phyloP scores from a whole-genome alignment of 2,329 filamentous ascomycete species.

The Verticillium nubilum region DNA sequence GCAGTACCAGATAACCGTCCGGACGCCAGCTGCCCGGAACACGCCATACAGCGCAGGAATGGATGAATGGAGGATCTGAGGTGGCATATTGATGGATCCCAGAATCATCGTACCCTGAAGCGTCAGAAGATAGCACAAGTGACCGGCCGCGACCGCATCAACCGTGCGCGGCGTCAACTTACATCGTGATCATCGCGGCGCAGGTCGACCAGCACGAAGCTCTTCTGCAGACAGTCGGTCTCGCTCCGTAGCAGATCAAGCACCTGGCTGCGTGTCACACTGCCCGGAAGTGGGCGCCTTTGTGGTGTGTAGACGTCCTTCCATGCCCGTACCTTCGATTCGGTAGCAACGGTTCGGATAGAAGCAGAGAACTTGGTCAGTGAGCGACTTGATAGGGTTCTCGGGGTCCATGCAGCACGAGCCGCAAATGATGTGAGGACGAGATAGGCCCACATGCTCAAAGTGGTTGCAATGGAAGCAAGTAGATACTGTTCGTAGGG shows the following conservation, averaged over 20 bases:
- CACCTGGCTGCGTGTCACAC: conserved; percentile 25
- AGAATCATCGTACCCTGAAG: conserved; percentile 49
- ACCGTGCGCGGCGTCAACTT: neutral
- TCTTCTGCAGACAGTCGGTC: conserved; percentile 15
- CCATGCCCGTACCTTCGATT: conserved; percentile 24
- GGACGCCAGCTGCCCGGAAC: conserved; percentile 33
- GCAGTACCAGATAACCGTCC: conserved; percentile 41
- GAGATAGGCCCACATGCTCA: too few relatives aligned
- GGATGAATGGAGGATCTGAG: conserved; percentile 37
- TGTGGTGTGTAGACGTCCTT: conserved; percentile 32
- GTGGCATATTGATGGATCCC: conserved; percentile 46
- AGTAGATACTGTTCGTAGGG: too few relatives aligned
- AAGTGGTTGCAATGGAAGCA: too few relatives aligned
- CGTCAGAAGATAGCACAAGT: too few relatives aligned
- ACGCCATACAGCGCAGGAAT: conserved; percentile 35
- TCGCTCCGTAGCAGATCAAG: conserved; percentile 24
- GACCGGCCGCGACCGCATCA: too few relatives aligned
- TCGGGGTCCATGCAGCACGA: too few relatives aligned
- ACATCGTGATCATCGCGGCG: conserved; percentile 40
- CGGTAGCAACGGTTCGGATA: neutral
- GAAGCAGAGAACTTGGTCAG: too few relatives aligned
- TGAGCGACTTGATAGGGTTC: too few relatives aligned
- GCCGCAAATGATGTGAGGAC: too few relatives aligned
- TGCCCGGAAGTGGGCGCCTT: conserved; percentile 15
- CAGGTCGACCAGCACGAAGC: conserved; percentile 39